phyloP scores from a whole-genome alignment of 768 basidiomycete species.

The Lentinula sp. region DNA sequence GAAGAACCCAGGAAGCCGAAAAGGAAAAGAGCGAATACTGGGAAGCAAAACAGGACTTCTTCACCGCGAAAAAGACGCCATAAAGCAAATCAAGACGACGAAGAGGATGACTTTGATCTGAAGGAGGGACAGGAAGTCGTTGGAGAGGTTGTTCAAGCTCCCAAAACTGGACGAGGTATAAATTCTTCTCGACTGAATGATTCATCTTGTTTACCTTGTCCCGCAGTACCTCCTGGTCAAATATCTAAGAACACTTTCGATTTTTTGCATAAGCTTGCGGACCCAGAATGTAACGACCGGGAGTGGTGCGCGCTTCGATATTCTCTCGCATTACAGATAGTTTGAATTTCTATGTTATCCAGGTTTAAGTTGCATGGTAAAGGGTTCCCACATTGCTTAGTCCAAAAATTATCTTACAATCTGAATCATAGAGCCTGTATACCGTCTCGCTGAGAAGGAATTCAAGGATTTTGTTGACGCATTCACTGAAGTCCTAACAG shows the following conservation, averaged over 20 bases:
- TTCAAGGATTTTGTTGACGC: slow-evolving; percentile 80
- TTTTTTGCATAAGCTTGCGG: slow-evolving; percentile 64
- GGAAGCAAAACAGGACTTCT: slow-evolving; percentile 11
- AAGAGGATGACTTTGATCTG: slow-evolving; percentile 38
- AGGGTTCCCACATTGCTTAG: background rate
- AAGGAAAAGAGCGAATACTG: slow-evolving; percentile 13
- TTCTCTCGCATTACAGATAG: background rate
- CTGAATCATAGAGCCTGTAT: slow-evolving; percentile 56
- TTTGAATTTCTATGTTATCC: background rate
- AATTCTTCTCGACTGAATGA: background rate
- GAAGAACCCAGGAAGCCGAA: slow-evolving; percentile 19
- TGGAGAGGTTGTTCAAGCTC: slow-evolving; percentile 74
- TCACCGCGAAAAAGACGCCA: slow-evolving; percentile 21
- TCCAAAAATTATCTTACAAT: background rate
- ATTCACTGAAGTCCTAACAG: slow-evolving; percentile 61
- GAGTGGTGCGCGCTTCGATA: slow-evolving; percentile 50
- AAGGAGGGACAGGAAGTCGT: slow-evolving; percentile 66
- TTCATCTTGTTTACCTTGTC: background rate
- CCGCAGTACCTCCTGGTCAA: slow-evolving; percentile 72
- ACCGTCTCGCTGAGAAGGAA: slow-evolving; percentile 78
- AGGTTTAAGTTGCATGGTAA: slow-evolving; percentile 84
- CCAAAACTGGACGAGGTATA: slow-evolving; percentile 75
- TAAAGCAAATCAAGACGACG: slow-evolving; percentile 29
- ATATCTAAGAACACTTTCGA: slow-evolving; percentile 83
- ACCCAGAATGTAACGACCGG: slow-evolving; percentile 78